A percentile compares a stretch with the other conserved stretches of the same genome.
Evolutionary conservation across 768 basidiomycete species (phyloP).

Genomic region (Leccinum obscurum): DNA sequence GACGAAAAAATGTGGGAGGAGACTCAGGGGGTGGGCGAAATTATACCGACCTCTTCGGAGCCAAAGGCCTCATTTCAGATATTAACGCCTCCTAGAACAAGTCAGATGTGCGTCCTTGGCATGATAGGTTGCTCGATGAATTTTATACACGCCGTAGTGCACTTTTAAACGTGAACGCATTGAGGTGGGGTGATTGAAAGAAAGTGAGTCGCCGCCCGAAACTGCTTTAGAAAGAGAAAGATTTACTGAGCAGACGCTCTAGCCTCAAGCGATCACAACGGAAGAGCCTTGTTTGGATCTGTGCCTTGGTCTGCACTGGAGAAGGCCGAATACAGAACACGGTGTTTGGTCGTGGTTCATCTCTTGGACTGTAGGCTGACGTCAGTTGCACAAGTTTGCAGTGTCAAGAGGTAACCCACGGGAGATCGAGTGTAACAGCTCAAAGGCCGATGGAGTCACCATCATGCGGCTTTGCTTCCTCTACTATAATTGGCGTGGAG

Average conservation of each 20-base stretch:
- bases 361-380: not conserved
- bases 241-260: not conserved
- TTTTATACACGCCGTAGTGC: not conserved
- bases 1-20: not conserved
- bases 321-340: not conserved
- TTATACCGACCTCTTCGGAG: not conserved
- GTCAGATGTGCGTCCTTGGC: not conserved
- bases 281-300: not conserved
- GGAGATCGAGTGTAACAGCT: not conserved
- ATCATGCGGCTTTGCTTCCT: conserved; percentile 11
- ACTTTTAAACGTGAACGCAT: not conserved
- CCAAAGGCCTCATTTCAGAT: not conserved
- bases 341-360: conserved; percentile 1
- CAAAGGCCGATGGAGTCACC: not conserved
- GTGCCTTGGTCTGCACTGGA: not conserved
- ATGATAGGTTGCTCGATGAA: not conserved
- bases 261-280: not conserved
- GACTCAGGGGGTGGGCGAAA: not conserved
- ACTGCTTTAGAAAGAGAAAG: not conserved
- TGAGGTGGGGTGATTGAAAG: not conserved
- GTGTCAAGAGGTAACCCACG: not conserved
- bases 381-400: not conserved
- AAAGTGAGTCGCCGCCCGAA: not conserved
- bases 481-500: not conserved
- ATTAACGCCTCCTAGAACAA: not conserved